Evolutionary conservation across 164 flowering plant genomes (phyloP).

Genomic region (Litsea cubeba): DNA sequence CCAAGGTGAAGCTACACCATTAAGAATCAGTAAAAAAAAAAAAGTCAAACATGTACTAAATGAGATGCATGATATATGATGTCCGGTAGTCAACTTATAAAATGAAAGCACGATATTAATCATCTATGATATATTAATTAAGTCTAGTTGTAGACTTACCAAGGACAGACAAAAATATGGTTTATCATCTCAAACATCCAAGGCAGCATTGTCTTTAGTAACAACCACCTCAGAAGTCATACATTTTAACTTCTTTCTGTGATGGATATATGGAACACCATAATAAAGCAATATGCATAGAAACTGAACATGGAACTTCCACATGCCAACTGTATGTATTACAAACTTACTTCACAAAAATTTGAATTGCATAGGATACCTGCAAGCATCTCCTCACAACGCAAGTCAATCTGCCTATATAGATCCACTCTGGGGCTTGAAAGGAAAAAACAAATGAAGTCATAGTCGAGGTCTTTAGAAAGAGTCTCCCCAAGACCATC

Average conservation of each 20-base stretch:
- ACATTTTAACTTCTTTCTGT: not conserved
- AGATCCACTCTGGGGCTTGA: constrained; percentile 76
- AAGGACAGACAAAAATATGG: not conserved
- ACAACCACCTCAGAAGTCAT: not conserved
- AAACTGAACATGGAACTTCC: not conserved
- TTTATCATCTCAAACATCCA: not conserved
- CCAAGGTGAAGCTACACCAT: too few relatives aligned
- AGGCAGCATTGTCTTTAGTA: not conserved
- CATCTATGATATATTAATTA: not conserved
- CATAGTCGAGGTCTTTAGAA: constrained; percentile 68
- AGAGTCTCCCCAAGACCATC: constrained; percentile 24
- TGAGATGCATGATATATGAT: too few relatives aligned
- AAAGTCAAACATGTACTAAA: too few relatives aligned
- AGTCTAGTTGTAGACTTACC: not conserved
- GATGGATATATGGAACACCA: not conserved
- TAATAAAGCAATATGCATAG: not conserved
- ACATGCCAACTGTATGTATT: not conserved
- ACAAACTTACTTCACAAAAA: not conserved
- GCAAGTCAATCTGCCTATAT: constrained; percentile 72
- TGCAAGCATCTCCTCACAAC: constrained; percentile 95
- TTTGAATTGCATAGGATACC: constrained; percentile 34
- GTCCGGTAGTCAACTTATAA: too few relatives aligned
- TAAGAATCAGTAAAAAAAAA: too few relatives aligned
- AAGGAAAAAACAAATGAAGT: constrained; percentile 84
- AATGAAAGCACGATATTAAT: too few relatives aligned